Evolutionary conservation across 805 yeast genomes (phyloP), one percentile per base, ranked within the genome.

Genomic region (Saccharomyces kudriavzevii): DNA sequence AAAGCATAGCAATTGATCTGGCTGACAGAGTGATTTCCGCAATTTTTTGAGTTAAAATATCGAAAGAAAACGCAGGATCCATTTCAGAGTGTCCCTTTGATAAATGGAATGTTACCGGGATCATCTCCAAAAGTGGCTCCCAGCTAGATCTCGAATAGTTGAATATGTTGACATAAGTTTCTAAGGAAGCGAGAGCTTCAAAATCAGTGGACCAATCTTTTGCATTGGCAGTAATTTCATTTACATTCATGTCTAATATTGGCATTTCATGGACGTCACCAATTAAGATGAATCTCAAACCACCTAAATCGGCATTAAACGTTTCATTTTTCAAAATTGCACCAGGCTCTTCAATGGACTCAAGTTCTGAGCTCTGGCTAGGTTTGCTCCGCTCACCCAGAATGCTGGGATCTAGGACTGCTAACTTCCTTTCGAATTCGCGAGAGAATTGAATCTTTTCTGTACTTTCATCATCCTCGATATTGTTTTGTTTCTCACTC

Each of bases 251-350:
- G 68, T 91, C 97, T 14, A 89, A 61, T 40, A 90, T 85, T 0
- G 98, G 97, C 58, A 91, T 74, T 66, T 91, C 97, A 65, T 90
- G 94, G 47, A 88, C 85, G 66, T 89, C 95, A 66, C 97, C 97
- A 57, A 91, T 87, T 50, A 91, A 71, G 1, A 91, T 95, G 49
- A 90, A 68, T 56, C 97, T 76, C 56, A 87, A 64, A 0, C 97
- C 97, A 14, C 86, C 89, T 55, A 89, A 68, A 48, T 80, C 80
- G 0, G 84, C 84, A 46, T 70, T 74, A 48, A 89, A 69, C 47
- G 79, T 82, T 67, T 91, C 97, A 1, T 85, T 87, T 55, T 80
- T 80, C 5, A 88, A 72, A 1, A 84, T 63, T 1, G 80, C 72
- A 17, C 70, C 70, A 3, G 74, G 65, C 26, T 65, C 68, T 1